A percentile compares a stretch with the other conserved stretches of the same genome.
phyloP scores from a whole-genome alignment of 805 yeast species.

The Tetrapisispora taiwanensis region DNA sequence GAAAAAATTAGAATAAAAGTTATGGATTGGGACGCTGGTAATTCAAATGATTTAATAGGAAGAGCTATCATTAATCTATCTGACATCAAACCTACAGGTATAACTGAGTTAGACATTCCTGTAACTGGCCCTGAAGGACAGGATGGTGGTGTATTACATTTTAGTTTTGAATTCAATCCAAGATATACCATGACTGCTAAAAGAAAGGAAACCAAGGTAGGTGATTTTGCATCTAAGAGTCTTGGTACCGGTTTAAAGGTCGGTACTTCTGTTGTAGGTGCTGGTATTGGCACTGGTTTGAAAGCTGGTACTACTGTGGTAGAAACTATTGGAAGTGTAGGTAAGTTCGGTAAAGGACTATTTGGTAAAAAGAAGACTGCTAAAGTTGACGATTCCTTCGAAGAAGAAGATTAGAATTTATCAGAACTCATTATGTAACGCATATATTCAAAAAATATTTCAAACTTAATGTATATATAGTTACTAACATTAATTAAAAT shows the following conservation, averaged over 20 bases:
- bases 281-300: constrained; percentile 37
- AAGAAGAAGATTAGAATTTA: not conserved
- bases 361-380: constrained; percentile 8
- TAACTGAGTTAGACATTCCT: constrained; percentile 42
- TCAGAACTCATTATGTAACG: not conserved
- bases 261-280: constrained; percentile 35
- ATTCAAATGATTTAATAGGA: constrained; percentile 76
- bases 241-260: constrained; percentile 36
- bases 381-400: not conserved
- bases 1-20: constrained; percentile 49
- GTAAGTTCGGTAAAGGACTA: constrained; percentile 16
- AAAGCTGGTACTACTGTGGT: constrained; percentile 29
- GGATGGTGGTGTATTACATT: constrained; percentile 49
- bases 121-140: constrained; percentile 31
- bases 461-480: too few relatives aligned
- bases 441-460: too few relatives aligned
- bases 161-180: constrained; percentile 59
- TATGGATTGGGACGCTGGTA: constrained; percentile 90
- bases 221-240: constrained; percentile 42
- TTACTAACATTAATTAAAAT: too few relatives aligned
- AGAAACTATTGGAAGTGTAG: constrained; percentile 32
- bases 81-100: constrained; percentile 39
- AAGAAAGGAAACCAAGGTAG: constrained; percentile 33
- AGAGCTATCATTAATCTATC: constrained; percentile 46
- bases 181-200: constrained; percentile 45